Evolutionary conservation across 495 filamentous ascomycete genomes (phyloP).

Genomic region (Hyaloscypha hepaticicola): DNA sequence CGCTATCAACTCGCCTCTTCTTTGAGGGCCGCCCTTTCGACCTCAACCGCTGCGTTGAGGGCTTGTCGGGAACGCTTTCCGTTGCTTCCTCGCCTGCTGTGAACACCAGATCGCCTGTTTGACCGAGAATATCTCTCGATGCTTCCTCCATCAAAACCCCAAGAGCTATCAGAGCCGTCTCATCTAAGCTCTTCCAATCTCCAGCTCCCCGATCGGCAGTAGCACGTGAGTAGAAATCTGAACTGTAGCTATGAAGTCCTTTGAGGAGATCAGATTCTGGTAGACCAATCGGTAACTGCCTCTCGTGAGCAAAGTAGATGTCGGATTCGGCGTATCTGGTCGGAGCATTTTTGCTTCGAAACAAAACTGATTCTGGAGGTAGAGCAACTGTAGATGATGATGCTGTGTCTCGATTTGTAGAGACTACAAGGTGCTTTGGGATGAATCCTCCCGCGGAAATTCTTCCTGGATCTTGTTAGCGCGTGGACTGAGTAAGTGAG

Average conservation of each 20-base stretch:
- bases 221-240: slow-evolving; percentile 62
- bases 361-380: slow-evolving; percentile 74
- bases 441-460: slow-evolving; percentile 46
- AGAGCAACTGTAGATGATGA: slow-evolving; percentile 52
- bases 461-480: slow-evolving; percentile 21
- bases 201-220: slow-evolving; percentile 14
- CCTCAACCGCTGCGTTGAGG: neutral
- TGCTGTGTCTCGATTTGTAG: slow-evolving; percentile 49
- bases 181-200: slow-evolving; percentile 69
- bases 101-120: slow-evolving; percentile 72
- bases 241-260: slow-evolving; percentile 69
- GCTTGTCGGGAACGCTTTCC: neutral
- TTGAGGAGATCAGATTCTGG: slow-evolving; percentile 76
- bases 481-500: neutral
- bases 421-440: slow-evolving; percentile 35
- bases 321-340: slow-evolving; percentile 66
- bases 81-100: slow-evolving; percentile 52
- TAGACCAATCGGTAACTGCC: slow-evolving; percentile 41
- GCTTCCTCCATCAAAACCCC: slow-evolving; percentile 83
- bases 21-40: slow-evolving; percentile 10
- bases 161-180: slow-evolving; percentile 77
- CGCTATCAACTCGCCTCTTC: slow-evolving; percentile 6
- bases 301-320: slow-evolving; percentile 62
- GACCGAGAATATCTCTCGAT: slow-evolving; percentile 59
- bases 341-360: slow-evolving; percentile 60